Percentiles rank a stretch among this genome's conserved stretches.
phyloP scores from a whole-genome alignment of 2,329 filamentous ascomycete species.

The Diaporthe helianthi region DNA sequence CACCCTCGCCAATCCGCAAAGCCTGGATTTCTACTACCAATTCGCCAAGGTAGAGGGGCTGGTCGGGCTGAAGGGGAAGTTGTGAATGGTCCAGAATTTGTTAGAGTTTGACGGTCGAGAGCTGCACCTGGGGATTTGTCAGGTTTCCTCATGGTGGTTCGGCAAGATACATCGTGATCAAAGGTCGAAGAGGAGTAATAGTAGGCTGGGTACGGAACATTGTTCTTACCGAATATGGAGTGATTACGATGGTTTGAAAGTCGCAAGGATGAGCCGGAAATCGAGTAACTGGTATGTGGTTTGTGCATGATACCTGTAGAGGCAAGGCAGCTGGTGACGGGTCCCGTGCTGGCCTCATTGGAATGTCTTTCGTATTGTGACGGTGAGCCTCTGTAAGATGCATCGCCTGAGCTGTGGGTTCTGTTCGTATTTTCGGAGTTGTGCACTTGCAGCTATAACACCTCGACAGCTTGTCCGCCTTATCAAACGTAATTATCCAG shows the following conservation, averaged over 20 bases:
- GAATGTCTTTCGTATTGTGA: too few species aligned
- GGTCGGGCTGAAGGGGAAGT: conserved; percentile 53
- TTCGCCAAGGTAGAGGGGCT: conserved; percentile 76
- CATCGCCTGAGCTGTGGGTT: neutral
- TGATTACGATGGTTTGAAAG: too few species aligned
- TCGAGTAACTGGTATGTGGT: neutral
- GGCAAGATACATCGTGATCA: neutral
- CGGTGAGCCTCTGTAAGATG: neutral
- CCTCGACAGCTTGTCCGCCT: neutral
- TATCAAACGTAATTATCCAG: neutral
- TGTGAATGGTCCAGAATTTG: conserved; percentile 47
- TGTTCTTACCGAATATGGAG: neutral
- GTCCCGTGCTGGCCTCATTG: neutral
- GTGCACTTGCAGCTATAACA: neutral
- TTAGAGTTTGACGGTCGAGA: neutral
- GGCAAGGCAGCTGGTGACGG: neutral
- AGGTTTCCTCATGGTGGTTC: neutral
- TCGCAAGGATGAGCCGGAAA: neutral
- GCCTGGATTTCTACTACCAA: conserved; percentile 79
- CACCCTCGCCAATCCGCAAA: conserved; percentile 78
- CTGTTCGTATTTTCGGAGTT: neutral
- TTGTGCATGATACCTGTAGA: too few species aligned
- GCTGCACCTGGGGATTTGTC: neutral
- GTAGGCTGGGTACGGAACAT: neutral
- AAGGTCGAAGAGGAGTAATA: neutral